Percentiles rank a stretch among this genome's conserved stretches.
These are phyloP conservation scores for Erodium maritimum DNA, from an alignment of 345 rosid genomes.

Conservation along the genomic window DNA sequence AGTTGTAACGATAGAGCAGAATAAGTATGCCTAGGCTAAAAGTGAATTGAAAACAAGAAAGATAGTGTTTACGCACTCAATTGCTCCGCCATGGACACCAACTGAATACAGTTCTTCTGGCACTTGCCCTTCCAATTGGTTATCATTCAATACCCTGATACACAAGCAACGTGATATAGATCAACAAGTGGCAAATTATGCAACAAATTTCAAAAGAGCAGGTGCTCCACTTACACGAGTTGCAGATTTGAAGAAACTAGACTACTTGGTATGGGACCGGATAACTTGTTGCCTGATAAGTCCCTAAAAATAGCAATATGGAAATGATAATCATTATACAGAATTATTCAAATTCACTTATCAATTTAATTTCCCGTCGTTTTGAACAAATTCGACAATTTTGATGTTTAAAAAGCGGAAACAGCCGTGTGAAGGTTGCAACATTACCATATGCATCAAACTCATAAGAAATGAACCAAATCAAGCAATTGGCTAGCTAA, in stretches of 20 bases:
- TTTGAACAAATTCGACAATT: neutral
- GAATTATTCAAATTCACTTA: neutral
- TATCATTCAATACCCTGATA: constrained; percentile 28
- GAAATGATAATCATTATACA: neutral
- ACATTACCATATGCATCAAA: neutral
- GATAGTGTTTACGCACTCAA: constrained; percentile 47
- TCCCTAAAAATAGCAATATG: constrained; percentile 39
- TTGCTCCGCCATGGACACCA: constrained; percentile 87
- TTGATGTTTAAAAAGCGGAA: too few relatives aligned
- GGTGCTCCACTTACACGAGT: constrained; percentile 45
- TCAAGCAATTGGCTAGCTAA: neutral
- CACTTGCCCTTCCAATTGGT: constrained; percentile 61
- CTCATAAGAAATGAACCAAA: neutral
- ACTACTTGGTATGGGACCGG: constrained; percentile 82
- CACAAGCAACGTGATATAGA: constrained; percentile 3
- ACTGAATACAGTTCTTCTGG: constrained; percentile 77
- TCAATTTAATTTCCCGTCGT: too few relatives aligned
- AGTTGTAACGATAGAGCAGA: too few relatives aligned
- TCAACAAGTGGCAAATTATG: constrained; percentile 1
- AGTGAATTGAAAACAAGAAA: neutral
- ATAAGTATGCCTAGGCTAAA: too few relatives aligned
- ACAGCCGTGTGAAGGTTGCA: too few relatives aligned
- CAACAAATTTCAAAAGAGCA: neutral
- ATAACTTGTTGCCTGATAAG: constrained; percentile 66
- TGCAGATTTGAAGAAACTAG: constrained; percentile 55